Evolutionary conservation across 169 alveolate genomes (phyloP).

Genomic region (Plasmodium fragile): DNA sequence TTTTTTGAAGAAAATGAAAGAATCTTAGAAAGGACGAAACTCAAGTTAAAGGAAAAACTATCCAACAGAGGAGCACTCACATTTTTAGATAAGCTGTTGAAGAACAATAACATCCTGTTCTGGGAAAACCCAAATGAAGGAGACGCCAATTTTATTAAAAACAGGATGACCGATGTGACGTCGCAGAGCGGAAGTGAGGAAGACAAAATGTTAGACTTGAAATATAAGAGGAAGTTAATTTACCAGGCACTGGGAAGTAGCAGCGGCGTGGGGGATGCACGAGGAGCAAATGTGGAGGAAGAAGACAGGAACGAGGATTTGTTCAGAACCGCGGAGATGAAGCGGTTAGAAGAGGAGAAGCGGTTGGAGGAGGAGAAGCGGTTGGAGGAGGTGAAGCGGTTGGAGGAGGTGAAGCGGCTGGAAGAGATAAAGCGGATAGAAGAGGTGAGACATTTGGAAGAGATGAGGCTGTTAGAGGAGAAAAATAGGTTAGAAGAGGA

Average conservation of each 20-base stretch:
- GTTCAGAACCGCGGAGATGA: background rate
- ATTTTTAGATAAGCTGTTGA: background rate
- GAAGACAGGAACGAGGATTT: background rate
- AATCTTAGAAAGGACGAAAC: slow-evolving; percentile 33
- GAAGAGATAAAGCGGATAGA: background rate
- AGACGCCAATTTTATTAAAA: background rate
- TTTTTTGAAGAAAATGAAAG: background rate
- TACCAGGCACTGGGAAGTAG: slow-evolving; percentile 19
- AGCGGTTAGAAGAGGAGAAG: background rate
- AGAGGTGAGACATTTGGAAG: background rate
- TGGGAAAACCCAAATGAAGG: background rate
- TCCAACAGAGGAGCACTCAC: background rate
- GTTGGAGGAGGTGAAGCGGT: background rate
- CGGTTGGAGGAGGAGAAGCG: background rate
- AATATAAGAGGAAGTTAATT: slow-evolving; percentile 24
- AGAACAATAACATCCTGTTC: background rate
- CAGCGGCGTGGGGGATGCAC: background rate
- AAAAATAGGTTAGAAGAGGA: slow-evolving; percentile 4
- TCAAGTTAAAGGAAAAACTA: slow-evolving; percentile 29
- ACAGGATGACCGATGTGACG: background rate
- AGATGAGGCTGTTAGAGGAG: background rate
- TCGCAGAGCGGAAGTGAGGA: background rate
- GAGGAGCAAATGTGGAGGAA: background rate
- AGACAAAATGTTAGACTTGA: background rate
- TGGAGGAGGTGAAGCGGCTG: background rate